Percentiles rank a stretch among this genome's conserved stretches.
These are phyloP conservation scores for Parachaetomium inaequale DNA, from an alignment of 495 filamentous ascomycete genomes.

Conservation along the genomic window DNA sequence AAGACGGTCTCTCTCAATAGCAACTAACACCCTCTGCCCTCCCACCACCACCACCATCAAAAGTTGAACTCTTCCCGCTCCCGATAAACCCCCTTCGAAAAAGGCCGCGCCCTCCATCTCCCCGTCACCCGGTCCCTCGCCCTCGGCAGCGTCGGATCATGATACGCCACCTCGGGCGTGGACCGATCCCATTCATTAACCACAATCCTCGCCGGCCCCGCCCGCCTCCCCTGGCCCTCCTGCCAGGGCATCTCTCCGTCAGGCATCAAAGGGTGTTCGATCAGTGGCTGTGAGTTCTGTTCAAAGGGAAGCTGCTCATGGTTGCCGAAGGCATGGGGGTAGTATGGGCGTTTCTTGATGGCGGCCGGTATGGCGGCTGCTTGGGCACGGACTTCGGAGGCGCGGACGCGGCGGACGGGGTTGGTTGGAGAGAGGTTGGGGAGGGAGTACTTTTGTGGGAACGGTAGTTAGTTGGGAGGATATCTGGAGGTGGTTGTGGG, in stretches of 20 bases:
- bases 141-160: neutral
- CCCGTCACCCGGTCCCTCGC: no score
- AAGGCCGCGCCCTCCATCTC: neutral
- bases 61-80: neutral
- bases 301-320: neutral
- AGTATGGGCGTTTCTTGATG: neutral
- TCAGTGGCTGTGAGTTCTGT: neutral
- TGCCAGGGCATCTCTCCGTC: neutral
- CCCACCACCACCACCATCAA: neutral
- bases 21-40: neutral
- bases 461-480: neutral
- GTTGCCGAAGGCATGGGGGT: slow-evolving; percentile 3
- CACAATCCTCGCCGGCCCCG: slow-evolving; percentile 1
- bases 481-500: no score
- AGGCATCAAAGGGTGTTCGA: slow-evolving; percentile 1
- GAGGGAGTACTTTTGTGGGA: neutral
- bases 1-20: no score
- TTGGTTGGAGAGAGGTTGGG: neutral
- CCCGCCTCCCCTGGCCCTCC: neutral
- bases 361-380: neutral
- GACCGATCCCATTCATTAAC: neutral
- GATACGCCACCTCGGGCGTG: neutral
- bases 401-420: neutral
- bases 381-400: neutral
- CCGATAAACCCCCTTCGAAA: neutral